Base-by-base conservation (phyloP, 2,329 filamentous ascomycete species). In the Aureobasidium sp. region DNA sequence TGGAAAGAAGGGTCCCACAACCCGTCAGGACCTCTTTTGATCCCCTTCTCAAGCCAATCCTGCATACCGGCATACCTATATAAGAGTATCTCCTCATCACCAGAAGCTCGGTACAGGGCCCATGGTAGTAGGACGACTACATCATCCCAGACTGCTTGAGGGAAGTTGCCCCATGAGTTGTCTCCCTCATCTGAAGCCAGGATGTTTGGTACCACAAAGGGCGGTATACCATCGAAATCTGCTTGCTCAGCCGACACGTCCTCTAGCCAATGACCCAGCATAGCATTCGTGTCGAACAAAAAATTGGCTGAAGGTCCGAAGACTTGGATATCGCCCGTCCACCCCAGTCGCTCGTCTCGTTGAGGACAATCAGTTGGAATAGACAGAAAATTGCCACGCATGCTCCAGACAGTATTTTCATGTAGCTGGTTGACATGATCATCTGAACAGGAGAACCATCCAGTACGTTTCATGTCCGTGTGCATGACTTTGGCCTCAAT, bases 321-420 rank as follows among this genome's bases (percentile, higher is more conserved):
- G 1, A 72, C 70, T 32, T 74, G 74, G 6, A 71, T 66, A 57
- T 79, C 74, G 14, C 79, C 74, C 0, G 73, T 77, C 79, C 79
- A 78, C 17, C 75, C 74, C 5, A 80, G 62, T 0, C 77, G 69
- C 62, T 80, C 77, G 50, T 81, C 77, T 1, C 77, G 68, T 56
- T 80, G 76, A 0, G 78, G 78, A 57, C 77, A 80, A 58, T 83
- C 80, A 0, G 79, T 82, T 0, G 79, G 79, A 0, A 82, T 64
- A 0, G 71, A 73, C 3, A 82, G 58, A 58, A 83, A 82, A 58
- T 83, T 83, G 0, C 78, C 78, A 24, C 72, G 71, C 74, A 81
- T 80, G 4, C 72, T 73, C 79, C 79, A 82, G 25, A 68, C 60
- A 0, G 77, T 71, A 51, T 83, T 83, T 1, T 70, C 51, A 57